phyloP scores from a whole-genome alignment of 805 yeast genomes.

The Ogataea zsoltii region DNA sequence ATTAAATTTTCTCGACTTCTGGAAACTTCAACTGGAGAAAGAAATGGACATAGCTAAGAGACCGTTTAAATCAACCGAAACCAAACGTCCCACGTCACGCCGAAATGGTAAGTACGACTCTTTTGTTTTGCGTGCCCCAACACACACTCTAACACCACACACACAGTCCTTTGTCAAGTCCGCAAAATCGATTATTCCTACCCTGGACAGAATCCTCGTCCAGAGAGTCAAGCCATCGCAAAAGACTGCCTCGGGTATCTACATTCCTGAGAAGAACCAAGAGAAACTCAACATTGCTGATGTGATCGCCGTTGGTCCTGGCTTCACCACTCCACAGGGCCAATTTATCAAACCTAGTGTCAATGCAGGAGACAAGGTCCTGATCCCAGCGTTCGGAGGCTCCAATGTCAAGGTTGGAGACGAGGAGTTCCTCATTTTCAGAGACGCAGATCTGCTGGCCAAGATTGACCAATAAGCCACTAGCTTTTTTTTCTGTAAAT shows the following conservation, averaged over 20 bases:
- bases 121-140: background rate
- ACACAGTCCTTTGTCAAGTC: constrained; percentile 64
- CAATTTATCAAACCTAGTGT: constrained; percentile 72
- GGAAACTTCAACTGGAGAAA: constrained; percentile 1
- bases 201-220: constrained; percentile 93
- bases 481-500: constrained; percentile 5
- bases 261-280: constrained; percentile 94
- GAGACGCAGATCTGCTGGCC: constrained; percentile 94
- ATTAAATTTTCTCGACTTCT: constrained; percentile 1
- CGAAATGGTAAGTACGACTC: constrained; percentile 17
- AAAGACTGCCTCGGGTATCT: constrained; percentile 90
- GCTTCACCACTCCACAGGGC: constrained; percentile 76
- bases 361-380: constrained; percentile 86
- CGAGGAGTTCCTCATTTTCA: constrained; percentile 63
- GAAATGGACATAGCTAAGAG: background rate
- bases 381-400: constrained; percentile 95
- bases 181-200: constrained; percentile 86
- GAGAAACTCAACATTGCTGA: constrained; percentile 91
- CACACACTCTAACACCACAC: constrained; percentile 6
- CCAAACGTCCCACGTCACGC: background rate
- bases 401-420: constrained; percentile 77
- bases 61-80: too few relatives aligned
- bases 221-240: constrained; percentile 92
- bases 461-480: constrained; percentile 64
- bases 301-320: constrained; percentile 95